Base-by-base conservation (phyloP, 108 stramenopile species). In the Parietichytrium sp. region DNA sequence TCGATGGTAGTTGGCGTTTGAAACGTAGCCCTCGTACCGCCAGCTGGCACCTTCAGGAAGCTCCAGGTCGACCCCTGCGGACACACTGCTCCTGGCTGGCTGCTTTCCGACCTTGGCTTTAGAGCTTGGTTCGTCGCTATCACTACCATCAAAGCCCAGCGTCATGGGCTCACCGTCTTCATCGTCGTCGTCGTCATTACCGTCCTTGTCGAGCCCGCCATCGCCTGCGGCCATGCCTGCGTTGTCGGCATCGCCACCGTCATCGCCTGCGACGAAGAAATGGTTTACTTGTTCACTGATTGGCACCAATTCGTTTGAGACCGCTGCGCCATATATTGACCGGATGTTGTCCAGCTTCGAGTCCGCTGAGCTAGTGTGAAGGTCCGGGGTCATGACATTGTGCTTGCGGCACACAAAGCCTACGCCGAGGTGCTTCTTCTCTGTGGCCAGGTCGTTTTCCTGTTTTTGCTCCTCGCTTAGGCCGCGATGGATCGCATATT, bases 401-500 rank as follows among this genome's bases (percentile, higher is more conserved):
- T 49, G 47, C 50, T 90, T 93, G 53, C 93, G 91, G 85, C 95
- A 96, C 16, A 93, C 83, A 81, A 99, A 94, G 49, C 92, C 93
- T 4, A 95, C 91, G 51, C 94, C 94, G 13, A 47, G 27, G 47
- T 85, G 45, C 20, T 45, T n/a, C 33, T 33, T 12, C 20, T 27
- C n/a, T 50, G 49, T 50, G 49, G 25, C 15, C 33, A 45, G 38
- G 13, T n/a, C 38, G 20, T 72, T 72, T 6, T 7, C 8, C 20
- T 72, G 20, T 42, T 72, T 72, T 27, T 72, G 38, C 20, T 72
- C 61, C 61, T 72, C 61, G 8, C 38, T 23, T 13, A 25, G 84
- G 13, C 83, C 95, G 54, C 88, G 89, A 83, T 96, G 96, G 15
- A 99, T 88, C 7, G 96, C 93, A 86, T 98, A 98, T 51, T 87